A percentile compares a stretch with the other conserved stretches of the same genome.
Conservation (phyloP, 1,139 yeast genomes). For the Saccharomyces hybrid region DNA sequence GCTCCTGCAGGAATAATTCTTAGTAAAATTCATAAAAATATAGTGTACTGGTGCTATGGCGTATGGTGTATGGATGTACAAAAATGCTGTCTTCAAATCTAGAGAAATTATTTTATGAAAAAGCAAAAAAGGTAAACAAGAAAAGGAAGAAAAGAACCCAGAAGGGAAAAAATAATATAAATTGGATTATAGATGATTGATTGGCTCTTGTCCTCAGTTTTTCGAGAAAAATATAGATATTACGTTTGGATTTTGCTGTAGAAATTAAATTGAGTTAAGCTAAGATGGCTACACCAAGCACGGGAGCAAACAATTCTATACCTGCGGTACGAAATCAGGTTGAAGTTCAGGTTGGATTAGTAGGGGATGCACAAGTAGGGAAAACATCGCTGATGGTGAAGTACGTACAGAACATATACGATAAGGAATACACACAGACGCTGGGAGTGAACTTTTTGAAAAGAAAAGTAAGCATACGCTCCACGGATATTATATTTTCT, state of each 20-base stretch:
- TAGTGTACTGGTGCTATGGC: background rate
- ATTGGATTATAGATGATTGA: background rate
- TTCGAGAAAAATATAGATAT: background rate
- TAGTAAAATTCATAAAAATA: background rate
- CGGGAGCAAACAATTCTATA: constrained; percentile 4
- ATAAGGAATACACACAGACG: constrained; percentile 88
- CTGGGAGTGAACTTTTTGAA: constrained; percentile 95
- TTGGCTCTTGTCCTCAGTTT: background rate
- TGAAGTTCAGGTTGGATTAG: constrained; percentile 82
- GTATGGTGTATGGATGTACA: background rate
- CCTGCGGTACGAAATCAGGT: constrained; percentile 40
- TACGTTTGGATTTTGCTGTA: background rate
- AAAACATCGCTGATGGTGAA: constrained; percentile 96
- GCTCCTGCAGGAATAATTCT: background rate
- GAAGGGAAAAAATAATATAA: constrained; percentile 7
- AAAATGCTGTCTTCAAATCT: background rate
- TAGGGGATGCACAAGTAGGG: constrained; percentile 98
- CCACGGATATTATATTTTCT: constrained; percentile 84
- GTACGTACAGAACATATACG: constrained; percentile 90
- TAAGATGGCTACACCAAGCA: background rate
- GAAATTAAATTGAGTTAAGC: background rate
- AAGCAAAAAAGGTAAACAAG: constrained; percentile 5
- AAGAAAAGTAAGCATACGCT: constrained; percentile 74
- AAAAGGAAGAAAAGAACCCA: constrained; percentile 5
- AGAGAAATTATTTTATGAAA: background rate